Conservation (phyloP, 1,284 basidiomycete genomes). For the Ceratobasidium sp. region DNA sequence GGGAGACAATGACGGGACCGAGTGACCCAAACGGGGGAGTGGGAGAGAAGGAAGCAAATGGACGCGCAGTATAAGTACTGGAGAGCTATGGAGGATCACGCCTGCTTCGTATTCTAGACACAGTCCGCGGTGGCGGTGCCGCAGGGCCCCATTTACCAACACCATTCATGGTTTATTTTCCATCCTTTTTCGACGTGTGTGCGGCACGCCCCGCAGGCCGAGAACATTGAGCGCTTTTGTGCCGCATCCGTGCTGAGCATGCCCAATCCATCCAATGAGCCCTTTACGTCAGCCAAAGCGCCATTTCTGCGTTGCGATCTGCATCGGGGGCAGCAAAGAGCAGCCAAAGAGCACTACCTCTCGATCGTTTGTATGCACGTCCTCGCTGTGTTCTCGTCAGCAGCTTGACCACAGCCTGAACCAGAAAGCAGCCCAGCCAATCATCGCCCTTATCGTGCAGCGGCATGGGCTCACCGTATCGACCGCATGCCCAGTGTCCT, state of each 20-base stretch:
- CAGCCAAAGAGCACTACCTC: too few relatives aligned
- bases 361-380: constrained; percentile 11
- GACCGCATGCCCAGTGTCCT: constrained; percentile 13
- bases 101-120: constrained; percentile 13
- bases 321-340: not conserved
- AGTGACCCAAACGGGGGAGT: not conserved
- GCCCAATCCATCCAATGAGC: not conserved
- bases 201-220: constrained; percentile 29
- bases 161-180: not conserved
- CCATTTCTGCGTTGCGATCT: not conserved
- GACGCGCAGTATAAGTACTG: not conserved
- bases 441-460: constrained; percentile 25
- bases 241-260: not conserved
- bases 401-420: too few relatives aligned
- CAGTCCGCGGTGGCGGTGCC: constrained; percentile 14
- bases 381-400: constrained; percentile 12
- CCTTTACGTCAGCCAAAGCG: constrained; percentile 15
- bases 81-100: not conserved
- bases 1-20: not conserved
- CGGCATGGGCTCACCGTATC: constrained; percentile 25
- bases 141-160: not conserved
- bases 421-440: too few relatives aligned
- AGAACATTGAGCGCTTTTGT: constrained; percentile 18
- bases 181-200: not conserved
- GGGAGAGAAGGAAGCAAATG: constrained; percentile 20